A percentile compares a stretch with the other conserved stretches of the same genome.
These are phyloP conservation scores for Sherardia arvensis DNA, from an alignment of 257 asterid species.

Conservation along the genomic window DNA sequence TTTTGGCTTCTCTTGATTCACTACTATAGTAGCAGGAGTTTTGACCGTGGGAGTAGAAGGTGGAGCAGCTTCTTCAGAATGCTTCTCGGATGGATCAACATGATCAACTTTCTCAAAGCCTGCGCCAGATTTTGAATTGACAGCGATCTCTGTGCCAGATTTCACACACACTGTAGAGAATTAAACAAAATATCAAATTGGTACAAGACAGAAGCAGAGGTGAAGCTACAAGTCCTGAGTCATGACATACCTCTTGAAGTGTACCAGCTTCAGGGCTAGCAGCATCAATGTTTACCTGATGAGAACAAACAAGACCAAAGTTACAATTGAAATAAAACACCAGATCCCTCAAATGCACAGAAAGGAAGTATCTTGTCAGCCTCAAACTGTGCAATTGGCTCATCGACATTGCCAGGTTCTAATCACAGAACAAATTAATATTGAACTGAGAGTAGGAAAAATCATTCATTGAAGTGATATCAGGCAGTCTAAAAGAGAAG, in stretches of 20 bases:
- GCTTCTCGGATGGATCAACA: conserved; percentile 83
- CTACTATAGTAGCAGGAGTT: conserved; percentile 27
- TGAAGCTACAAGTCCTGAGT: not conserved
- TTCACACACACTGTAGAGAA: conserved; percentile 59
- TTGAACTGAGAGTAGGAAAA: not conserved
- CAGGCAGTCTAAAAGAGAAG: not conserved
- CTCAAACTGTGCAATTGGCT: conserved; percentile 95
- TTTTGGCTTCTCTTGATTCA: conserved; percentile 40
- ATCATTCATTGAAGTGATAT: not conserved
- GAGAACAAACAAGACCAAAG: not conserved
- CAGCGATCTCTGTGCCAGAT: conserved; percentile 83
- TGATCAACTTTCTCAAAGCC: conserved; percentile 43
- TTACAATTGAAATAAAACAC: conserved; percentile 6
- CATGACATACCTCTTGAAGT: conserved; percentile 58
- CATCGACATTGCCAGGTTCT: conserved; percentile 87
- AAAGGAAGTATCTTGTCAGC: conserved; percentile 69
- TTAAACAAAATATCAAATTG: conserved; percentile 7
- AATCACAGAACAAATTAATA: conserved; percentile 10
- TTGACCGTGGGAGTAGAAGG: conserved; percentile 33
- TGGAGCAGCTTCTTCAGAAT: conserved; percentile 52
- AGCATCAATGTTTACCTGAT: conserved; percentile 94
- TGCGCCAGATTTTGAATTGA: conserved; percentile 85
- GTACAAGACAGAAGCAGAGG: conserved; percentile 8
- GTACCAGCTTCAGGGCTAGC: conserved; percentile 98
- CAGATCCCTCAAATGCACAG: not conserved